Base-by-base conservation (phyloP, 2,329 filamentous ascomycete species). In the Diaporthe caulivora region DNA sequence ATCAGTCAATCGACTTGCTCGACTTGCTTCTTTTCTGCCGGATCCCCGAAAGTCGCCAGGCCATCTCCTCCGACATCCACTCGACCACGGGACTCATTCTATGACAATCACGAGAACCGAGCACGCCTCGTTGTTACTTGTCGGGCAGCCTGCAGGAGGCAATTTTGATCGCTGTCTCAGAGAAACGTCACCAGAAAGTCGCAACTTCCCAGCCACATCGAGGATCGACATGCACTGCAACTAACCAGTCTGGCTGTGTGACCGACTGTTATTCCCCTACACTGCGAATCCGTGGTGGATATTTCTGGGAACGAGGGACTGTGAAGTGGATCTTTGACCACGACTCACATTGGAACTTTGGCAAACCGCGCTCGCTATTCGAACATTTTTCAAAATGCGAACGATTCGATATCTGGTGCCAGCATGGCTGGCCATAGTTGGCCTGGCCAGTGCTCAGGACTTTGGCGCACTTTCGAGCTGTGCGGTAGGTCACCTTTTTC, bases 381-480 rank as follows among this genome's bases (percentile, higher is more conserved):
- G 42, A 53, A 18, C 54, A 53, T 18, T 10, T 9, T 47, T 26
- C 5, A 71, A 69, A 44, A 75, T 75, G 73, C 53, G 69, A 31
- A 49, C 70, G 44, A 44, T 53, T 42, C 65, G 67, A 62, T 73
- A 31, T 37, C 42, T 75, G 17, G 29, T 69, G 60, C 73, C 73
- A 54, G 71, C 49, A 7, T 29, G 73, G 53, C 60, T 75, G 71
- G 73, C 54, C 24, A 49, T 74, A 31, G 55, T 24, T 47, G 62
- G 72, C 9, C 9, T 75, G 60, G 72, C 47, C 62, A 71, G 55
- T 53, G 72, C 74, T 37, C 72, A 75, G 72, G n/a, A 29, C 69
- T 74, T 75, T 26, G 64, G 67, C 17, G 74, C 73, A 29, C 68
- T 75, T 15, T 60, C 74, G 34, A 53, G 54, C 49, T 75, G 74